Evolutionary conservation across 148 eudicot genomes (phyloP), one percentile per base, ranked within the genome.

Genomic region (Amaranthus cruentus): DNA sequence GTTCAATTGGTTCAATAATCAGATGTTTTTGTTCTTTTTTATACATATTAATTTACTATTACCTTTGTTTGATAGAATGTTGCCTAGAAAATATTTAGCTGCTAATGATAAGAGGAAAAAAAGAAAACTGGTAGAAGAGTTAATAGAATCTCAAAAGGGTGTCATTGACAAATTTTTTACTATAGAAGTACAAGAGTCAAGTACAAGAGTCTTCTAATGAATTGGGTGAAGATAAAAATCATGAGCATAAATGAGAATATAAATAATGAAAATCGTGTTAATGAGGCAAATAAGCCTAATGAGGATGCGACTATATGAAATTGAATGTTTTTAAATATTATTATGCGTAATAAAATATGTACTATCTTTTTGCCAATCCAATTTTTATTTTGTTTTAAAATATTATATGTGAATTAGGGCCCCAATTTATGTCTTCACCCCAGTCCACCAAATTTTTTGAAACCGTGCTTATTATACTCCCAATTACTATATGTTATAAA

Each of bases 11-110:
- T 18, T 18, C 18, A 18, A 18, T 18, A 18, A 18, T 18, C 18
- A 18, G 18, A 18, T 18, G 18, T 18, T 18, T 18, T 18, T 18
- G 18, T 18, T 18, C 18, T 18, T 18, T 18, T 18, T 18, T 18
- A 18, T 18, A 18, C 18, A 18, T 18, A 12, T 56, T 3, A 12
- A 3, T 6, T 56, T 13, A 6, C 21, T 56, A 4, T 56, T 61
- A 1, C 7, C 2, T 28, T 61, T 61, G 2, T 28, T 61, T n/a
- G 3, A 61, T 38, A 28, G 9, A 61, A 28, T 42, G 65, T 61
- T 61, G 65, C 65, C 65, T 61, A 61, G 42, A 61, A 61, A 61
- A 42, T 47, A 61, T 38, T 61, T 28, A 61, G 28, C 65, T 61
- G 65, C 12, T 28, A 61, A 5, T 61, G 5, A 61, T 6, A 59